Base-by-base conservation (phyloP, 768 basidiomycete genomes). In the Leccinum imitatum region DNA sequence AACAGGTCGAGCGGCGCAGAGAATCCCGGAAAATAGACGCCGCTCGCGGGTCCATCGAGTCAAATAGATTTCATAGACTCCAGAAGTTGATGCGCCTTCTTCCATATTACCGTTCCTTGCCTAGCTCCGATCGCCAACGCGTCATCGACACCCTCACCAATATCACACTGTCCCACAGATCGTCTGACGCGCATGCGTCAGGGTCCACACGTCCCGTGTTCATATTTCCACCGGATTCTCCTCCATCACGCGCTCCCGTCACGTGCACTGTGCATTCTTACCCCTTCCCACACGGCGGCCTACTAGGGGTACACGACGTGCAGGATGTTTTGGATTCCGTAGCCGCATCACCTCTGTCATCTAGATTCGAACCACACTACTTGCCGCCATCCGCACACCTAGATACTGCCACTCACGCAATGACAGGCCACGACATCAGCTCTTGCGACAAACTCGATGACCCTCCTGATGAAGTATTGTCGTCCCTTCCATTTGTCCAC, bases 31-130 rank as follows among this genome's bases (percentile, higher is more conserved):
- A 73, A 23, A 69, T 85, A 44, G 75, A 82, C 8, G 65, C 72
- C 9, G 78, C 80, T 7, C 83, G 90, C 53, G 83, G 82, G 9
- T 70, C 73, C 10, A 78, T 91, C 19, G 90, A 92, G 70, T 66
- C 71, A 17, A 80, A 81, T 27, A 84, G 90, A 57, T 75, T 84
- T 44, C 69, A 77, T 56, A 80, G 90, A 50, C 76, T 92, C 3
- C 71, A 73, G 27, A 76, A 76, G 47, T 65, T 84, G 50, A 74
- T 75, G 39, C 69, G 67, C 41, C 71, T 80, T 5, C 67, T 85
- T 27, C 63, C 75, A 11, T 71, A 70, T 54, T 77, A 82, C 62
- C 71, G 72, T 57, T 64, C 69, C 13, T 65, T 83, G 47, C 69
- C 73, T 39, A 59, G 57, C 21, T 44, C 62, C 35, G 65, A 73